phyloP scores from a whole-genome alignment of 768 basidiomycete species.

The Tulasnella sp. region DNA sequence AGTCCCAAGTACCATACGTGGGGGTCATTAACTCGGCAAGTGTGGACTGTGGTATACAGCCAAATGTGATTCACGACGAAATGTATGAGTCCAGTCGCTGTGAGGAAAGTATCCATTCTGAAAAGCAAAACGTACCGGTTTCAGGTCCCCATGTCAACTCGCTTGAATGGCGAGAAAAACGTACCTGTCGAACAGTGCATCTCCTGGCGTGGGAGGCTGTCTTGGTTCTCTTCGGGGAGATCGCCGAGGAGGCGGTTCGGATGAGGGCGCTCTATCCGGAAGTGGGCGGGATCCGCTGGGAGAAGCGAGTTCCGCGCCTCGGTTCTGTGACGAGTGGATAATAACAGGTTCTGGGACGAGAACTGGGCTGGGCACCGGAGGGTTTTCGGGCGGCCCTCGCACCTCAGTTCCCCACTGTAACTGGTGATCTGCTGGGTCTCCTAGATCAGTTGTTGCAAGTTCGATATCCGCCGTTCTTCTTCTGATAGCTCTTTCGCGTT shows the following conservation, averaged over 20 bases:
- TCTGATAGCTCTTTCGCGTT: background rate
- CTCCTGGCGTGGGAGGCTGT: background rate
- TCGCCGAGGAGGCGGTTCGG: background rate
- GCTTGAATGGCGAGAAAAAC: background rate
- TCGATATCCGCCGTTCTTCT: background rate
- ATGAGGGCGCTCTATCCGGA: background rate
- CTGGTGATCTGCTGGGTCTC: background rate
- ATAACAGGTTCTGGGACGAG: background rate
- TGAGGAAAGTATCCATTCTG: conserved; percentile 27
- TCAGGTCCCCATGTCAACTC: background rate
- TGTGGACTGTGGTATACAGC: conserved; percentile 72
- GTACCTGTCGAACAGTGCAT: conserved; percentile 20
- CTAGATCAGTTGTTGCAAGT: background rate
- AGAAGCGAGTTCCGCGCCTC: background rate
- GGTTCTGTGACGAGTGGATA: background rate
- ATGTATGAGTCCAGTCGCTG: conserved; percentile 76
- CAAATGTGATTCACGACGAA: conserved; percentile 81
- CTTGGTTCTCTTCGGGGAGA: background rate
- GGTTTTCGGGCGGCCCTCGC: background rate
- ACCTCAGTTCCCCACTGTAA: background rate
- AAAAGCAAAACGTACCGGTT: background rate
- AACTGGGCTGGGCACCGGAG: background rate
- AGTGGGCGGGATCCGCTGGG: background rate
- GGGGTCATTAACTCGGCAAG: conserved; percentile 73
- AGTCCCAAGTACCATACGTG: conserved; percentile 89